phyloP scores from a whole-genome alignment of 352 stramenopile genomes.

The Aphanomyces euteiches region DNA sequence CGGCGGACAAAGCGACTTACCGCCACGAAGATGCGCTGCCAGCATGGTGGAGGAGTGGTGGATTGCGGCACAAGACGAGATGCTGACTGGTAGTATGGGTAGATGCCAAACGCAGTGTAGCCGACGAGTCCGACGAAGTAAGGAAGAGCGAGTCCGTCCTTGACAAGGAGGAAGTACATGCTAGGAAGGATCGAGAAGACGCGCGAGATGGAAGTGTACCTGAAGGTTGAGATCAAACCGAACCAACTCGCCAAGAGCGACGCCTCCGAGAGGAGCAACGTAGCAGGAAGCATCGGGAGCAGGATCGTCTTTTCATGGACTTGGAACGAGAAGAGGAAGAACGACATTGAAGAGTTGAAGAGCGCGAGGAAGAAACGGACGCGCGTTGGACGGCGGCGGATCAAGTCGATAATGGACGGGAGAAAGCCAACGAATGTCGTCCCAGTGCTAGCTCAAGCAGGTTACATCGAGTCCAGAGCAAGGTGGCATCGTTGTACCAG shows the following conservation, averaged over 20 bases:
- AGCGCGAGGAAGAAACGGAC: conserved; percentile 79
- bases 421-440: conserved; percentile 84
- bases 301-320: conserved; percentile 97
- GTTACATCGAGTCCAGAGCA: conserved; percentile 20
- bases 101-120: conserved; percentile 49
- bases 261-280: conserved; percentile 71
- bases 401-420: conserved; percentile 71
- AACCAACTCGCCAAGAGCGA: conserved; percentile 70
- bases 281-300: conserved; percentile 87
- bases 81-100: conserved; percentile 43
- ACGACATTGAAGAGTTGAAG: conserved; percentile 85
- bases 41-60: conserved; percentile 34
- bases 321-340: conserved; percentile 98
- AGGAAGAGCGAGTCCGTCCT: conserved; percentile 66
- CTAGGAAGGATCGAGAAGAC: conserved; percentile 33
- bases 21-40: conserved; percentile 46
- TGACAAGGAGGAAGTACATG: conserved; percentile 84
- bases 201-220: conserved; percentile 38
- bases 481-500: conserved; percentile 42
- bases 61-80: conserved; percentile 12
- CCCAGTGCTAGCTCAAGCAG: conserved; percentile 42
- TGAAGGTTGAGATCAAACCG: conserved; percentile 76
- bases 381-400: conserved; percentile 61
- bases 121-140: conserved; percentile 62
- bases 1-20: conserved; percentile 36